Evolutionary conservation across 148 eudicot species (phyloP), one percentile per base, ranked within the genome.

Genomic region (Pharnaceum exiguum): DNA sequence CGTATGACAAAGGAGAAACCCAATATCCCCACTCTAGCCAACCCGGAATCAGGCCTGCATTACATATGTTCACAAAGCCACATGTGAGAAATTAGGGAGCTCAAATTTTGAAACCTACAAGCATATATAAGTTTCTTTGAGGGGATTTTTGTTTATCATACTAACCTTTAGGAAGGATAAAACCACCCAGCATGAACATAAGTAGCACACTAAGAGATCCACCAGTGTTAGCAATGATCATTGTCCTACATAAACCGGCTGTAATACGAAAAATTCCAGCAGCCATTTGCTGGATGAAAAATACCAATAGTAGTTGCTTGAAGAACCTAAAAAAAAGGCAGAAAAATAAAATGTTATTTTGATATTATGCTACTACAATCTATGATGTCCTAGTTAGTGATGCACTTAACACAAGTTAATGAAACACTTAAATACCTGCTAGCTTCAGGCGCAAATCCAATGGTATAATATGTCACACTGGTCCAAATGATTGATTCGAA

Each of bases 231-330:
- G 98, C 88, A 26, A 93, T 79, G 61, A 85, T 88, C 96, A 85
- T 85, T 13, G 89, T 93, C 67, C 98, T 74, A 59, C 95, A 93
- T 5, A 76, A 52, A 31, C 81, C 96, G 5, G 95, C 94, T 54
- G 78, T 85, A 39, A 88, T 71, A 66, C 98, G 90, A 28, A 88
- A 88, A 2, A 88, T 45, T 38, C 98, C 98, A 23, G 96, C 79
- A n/a, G 98, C 98, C 98, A 88, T 93, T 81, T 88, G 98, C 51
- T 93, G 98, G 75, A 93, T 73, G 17, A 77, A 70, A 72, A 93
- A 93, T 43, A 81, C 73, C 76, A 88, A 22, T 61, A 93, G 33
- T 1, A 85, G 67, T 31, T 88, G 90, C 90, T 88, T 88, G 79
- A 93, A 93, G 72, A 79, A 93, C 83, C 97, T 90, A 74, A 54